Evolutionary conservation across 2,329 filamentous ascomycete genomes (phyloP), one percentile per base, ranked within the genome.

Genomic region (Colletotrichum sublineola): DNA sequence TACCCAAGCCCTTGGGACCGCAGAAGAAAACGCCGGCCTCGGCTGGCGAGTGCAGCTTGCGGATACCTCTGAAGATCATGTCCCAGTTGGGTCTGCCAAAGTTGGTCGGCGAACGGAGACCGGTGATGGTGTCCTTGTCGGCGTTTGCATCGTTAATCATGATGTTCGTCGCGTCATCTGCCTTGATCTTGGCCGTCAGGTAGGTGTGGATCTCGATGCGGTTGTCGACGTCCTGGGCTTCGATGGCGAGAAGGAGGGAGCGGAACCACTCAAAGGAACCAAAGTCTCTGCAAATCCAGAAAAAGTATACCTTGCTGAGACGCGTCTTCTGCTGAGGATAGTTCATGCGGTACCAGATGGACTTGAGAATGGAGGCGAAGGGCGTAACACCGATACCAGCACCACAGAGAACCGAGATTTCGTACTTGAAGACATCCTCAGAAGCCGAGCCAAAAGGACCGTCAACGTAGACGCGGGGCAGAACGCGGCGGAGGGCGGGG

Each of bases 261-360:
- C 93, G 89, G 87, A 96, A 96, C 94, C 94, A 97, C 85, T 96
- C 94, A 77, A 96, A 95, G 0, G 92, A 94, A 44, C 92, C 93
- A 78, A 96, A 96, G 82, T 96, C 94, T 81, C 94, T 89, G 86
- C 94, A 96, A 74, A 96, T 91, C 94, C 94, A 96, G 88, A 96
- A 95, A 86, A 96, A 96, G 85, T 96, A 97, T 33, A 97, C 93
- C 82, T 96, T 97, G 78, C 91, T 88, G 55, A 97, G 87, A 5
- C 93, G 88, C 3, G 93, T 95, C 84, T 92, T 93, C 82, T 92
- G 90, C 80, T 94, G 91, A 3, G 93, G 92, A 82, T 94, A 95
- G 86, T 95, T 96, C 92, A 96, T 95, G 62, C 94, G 90, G 85
- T 96, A 97, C 94, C 94, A 97, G 83, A 97, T 96, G 65, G 92